Conservation (phyloP, 1,139 yeast species). For the Citeromyces hawaiiensis region DNA sequence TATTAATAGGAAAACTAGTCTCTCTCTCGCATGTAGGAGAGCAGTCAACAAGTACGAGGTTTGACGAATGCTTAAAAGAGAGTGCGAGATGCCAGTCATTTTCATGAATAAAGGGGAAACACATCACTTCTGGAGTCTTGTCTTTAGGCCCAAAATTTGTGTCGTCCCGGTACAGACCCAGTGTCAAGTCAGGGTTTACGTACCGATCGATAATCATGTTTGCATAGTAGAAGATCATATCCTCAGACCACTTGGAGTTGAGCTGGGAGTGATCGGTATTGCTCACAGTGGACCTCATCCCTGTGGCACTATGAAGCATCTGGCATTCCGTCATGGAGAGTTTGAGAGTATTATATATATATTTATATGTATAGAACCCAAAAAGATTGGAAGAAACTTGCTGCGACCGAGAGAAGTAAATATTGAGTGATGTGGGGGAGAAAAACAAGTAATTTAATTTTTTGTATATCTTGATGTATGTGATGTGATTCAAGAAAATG, state of each 20-base stretch:
- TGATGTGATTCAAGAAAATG: no score
- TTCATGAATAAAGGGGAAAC: constrained; percentile 16
- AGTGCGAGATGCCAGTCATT: constrained; percentile 18
- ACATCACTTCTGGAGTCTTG: constrained; percentile 8
- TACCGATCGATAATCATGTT: constrained; percentile 14
- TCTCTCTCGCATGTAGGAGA: constrained; percentile 4
- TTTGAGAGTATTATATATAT: not conserved
- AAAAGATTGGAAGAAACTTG: no score
- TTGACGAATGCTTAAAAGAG: constrained; percentile 12
- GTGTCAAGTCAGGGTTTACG: constrained; percentile 5
- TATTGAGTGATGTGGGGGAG: no score
- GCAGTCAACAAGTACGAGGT: constrained; percentile 15
- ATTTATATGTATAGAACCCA: not conserved
- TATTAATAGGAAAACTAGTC: constrained; percentile 6
- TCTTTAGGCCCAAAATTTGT: constrained; percentile 14
- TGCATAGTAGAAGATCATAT: constrained; percentile 15
- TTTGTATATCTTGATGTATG: no score
- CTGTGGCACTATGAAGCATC: constrained; percentile 9
- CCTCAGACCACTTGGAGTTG: constrained; percentile 11
- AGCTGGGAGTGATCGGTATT: constrained; percentile 13
- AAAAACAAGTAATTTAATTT: no score
- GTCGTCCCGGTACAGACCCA: constrained; percentile 11
- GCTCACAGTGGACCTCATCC: constrained; percentile 10
- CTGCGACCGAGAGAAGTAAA: no score
- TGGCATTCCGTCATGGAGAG: not conserved